Evolutionary conservation across 2,329 filamentous ascomycete species (phyloP), one percentile per base, ranked within the genome.

Genomic region (Hymenoscyphus occultus): DNA sequence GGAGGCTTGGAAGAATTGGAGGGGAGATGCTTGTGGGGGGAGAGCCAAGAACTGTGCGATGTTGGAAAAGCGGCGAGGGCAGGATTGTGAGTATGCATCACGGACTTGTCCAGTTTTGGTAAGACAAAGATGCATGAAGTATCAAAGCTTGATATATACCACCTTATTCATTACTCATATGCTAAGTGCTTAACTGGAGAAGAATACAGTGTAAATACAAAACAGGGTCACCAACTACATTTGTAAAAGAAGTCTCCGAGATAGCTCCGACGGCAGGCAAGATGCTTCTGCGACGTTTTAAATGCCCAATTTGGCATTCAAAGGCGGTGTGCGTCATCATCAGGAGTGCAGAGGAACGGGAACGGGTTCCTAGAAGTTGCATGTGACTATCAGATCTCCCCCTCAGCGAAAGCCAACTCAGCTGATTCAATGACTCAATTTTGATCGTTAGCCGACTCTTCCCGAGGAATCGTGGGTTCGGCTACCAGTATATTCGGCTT

Each of bases 1-100:
- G 45, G 45, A 51, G 45, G 45, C 45, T n/a, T 48, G 45, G 45
- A 48, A n/a, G 45, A 19, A 51, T n/a, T 48, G n/a, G 45, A 48
- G 45, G 45, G 45, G 22, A 28, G 45, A 51, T 51, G 45, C 45
- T 51, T n/a, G 19, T n/a, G 45, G n/a, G 45, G 16, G 42, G n/a
- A 16, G 42, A n/a, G 42, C 42, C 16, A 45, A n/a, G 45, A 10
- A 7, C 19, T 51, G 45, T 10, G 19, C 14, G n/a, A 22, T 12
- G 45, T 12, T 51, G 45, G 22, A 51, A 51, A 51, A 51, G 45
- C 45, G 9, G 19, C 45, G 45, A 51, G 45, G 10, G 45, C 22
- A 48, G 45, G n/a, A 22, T 51, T 28, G 45, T 51, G 19, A 22
- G 2, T 3, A 1, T 35, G 5, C 1, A 35, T 35, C 9, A 35